Conservation (phyloP, 768 basidiomycete genomes). For the Hortiboletus flavorubellus region DNA sequence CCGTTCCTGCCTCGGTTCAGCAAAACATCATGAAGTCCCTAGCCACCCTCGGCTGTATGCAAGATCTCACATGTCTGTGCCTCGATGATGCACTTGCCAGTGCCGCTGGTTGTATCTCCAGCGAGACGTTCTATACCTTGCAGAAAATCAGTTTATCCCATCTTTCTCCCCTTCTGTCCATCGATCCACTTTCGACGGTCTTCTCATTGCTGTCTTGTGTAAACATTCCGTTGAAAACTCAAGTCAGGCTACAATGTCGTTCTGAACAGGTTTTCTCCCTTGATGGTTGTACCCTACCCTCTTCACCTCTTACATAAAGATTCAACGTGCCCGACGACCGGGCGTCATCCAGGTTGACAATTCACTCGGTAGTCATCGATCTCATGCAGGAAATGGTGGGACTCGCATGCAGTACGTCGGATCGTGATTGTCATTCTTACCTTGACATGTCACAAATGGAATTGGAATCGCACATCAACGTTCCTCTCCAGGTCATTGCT, state of each 20-base stretch:
- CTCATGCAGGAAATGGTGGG: too few relatives aligned
- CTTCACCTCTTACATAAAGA: not conserved
- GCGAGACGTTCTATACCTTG: not conserved
- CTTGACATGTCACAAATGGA: too few relatives aligned
- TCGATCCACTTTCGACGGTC: conserved; percentile 5
- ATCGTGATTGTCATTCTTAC: not conserved
- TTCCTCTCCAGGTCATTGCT: not conserved
- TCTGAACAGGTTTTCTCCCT: not conserved
- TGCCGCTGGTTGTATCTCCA: not conserved
- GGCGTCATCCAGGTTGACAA: not conserved
- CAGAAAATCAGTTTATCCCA: not conserved
- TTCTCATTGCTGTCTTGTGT: not conserved
- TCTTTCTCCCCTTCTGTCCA: conserved; percentile 2
- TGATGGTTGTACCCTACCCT: not conserved
- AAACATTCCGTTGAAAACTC: not conserved
- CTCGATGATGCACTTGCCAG: conserved; percentile 31
- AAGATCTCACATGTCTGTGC: conserved; percentile 30
- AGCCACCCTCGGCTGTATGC: conserved; percentile 30
- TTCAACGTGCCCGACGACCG: not conserved
- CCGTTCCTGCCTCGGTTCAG: conserved; percentile 23
- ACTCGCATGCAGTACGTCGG: not conserved
- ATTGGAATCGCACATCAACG: not conserved
- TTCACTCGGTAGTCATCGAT: not conserved
- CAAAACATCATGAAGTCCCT: too few relatives aligned
- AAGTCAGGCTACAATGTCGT: not conserved